Percentiles rank a stretch among this genome's conserved stretches.
Evolutionary conservation across 139 green algal species (phyloP).

Genomic region (Chlamydomonas schloesseri): DNA sequence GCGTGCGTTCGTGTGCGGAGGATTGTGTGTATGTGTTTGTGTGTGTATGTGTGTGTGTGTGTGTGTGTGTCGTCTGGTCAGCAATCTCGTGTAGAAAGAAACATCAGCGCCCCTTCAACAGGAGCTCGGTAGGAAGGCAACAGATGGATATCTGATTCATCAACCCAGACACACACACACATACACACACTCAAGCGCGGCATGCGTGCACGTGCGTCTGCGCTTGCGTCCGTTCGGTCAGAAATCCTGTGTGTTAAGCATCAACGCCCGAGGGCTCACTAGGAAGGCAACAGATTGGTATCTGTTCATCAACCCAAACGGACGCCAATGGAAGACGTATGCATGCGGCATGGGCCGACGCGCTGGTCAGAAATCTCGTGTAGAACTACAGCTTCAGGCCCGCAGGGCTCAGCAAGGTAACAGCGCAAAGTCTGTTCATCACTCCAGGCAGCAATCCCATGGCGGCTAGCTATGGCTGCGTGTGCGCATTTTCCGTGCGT

Average conservation of each 20-base stretch:
- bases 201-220: too few relatives aligned
- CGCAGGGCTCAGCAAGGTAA: constrained; percentile 3
- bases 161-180: background rate
- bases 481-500: background rate
- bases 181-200: too few relatives aligned
- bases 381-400: background rate
- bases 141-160: constrained; percentile 21
- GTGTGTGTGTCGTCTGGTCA: constrained; percentile 1
- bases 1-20: too few relatives aligned
- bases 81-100: constrained; percentile 32
- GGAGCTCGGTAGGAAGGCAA: constrained; percentile 7
- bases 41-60: too few relatives aligned
- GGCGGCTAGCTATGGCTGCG: too few relatives aligned
- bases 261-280: background rate
- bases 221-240: background rate
- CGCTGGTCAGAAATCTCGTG: constrained; percentile 25
- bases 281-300: constrained; percentile 16
- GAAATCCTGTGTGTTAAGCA: constrained; percentile 32
- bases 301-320: background rate
- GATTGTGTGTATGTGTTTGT: too few relatives aligned
- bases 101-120: constrained; percentile 12
- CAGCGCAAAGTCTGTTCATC: background rate
- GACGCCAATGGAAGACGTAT: background rate
- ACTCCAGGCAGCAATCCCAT: background rate
- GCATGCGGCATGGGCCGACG: background rate